Percentiles rank a stretch among this genome's conserved stretches.
Conservation (phyloP, 805 yeast genomes). For the Zygotorulaspora florentina region DNA sequence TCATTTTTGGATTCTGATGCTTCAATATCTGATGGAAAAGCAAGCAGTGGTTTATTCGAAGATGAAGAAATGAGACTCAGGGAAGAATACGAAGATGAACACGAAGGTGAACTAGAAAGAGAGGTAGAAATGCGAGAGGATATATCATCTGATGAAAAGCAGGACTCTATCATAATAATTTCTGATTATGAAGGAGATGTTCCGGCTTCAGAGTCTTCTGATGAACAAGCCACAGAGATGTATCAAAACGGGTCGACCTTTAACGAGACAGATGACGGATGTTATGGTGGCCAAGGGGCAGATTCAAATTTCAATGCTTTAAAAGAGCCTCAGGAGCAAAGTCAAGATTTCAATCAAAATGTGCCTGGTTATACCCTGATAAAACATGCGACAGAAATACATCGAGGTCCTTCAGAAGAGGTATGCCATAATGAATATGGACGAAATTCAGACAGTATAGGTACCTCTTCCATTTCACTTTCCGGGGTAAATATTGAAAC, state of each 20-base stretch:
- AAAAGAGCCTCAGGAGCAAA: too few relatives aligned
- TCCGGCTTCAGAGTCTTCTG: neutral
- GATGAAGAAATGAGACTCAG: neutral
- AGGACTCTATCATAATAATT: neutral
- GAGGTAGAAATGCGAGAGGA: conserved; percentile 3
- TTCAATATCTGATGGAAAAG: neutral
- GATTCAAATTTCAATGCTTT: too few relatives aligned
- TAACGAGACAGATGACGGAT: neutral
- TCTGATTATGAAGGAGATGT: neutral
- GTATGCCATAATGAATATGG: too few relatives aligned
- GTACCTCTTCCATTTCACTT: too few relatives aligned
- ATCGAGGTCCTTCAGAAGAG: too few relatives aligned
- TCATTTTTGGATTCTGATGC: conserved; percentile 13
- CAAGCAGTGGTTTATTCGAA: neutral
- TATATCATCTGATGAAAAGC: neutral
- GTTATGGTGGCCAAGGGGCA: neutral
- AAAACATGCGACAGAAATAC: too few relatives aligned
- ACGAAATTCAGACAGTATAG: too few relatives aligned
- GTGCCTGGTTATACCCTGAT: too few relatives aligned
- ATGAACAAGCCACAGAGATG: neutral
- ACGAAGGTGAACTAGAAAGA: conserved; percentile 2
- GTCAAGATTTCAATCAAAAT: too few relatives aligned
- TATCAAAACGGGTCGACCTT: too few relatives aligned
- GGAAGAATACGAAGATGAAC: conserved; percentile 1
- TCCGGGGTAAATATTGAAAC: too few relatives aligned